Base-by-base conservation (phyloP, 2,329 filamentous ascomycete genomes). In the Dactylonectria macrodidyma region DNA sequence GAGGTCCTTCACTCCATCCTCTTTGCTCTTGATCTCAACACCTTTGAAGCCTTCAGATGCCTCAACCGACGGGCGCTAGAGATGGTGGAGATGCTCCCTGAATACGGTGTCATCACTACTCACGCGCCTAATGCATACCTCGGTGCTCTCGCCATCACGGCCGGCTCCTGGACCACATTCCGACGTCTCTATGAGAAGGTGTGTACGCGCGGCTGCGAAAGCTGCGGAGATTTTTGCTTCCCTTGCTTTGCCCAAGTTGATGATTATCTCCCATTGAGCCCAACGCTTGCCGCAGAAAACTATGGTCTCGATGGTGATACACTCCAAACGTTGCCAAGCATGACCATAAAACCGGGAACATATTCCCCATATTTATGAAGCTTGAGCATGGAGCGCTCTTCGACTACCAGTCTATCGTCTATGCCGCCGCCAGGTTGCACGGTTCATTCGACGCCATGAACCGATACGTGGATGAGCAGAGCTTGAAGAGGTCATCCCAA, bases 171-270 rank as follows among this genome's bases (percentile, higher is more conserved):
- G 14, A 44, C 19, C 2, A 44, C 14, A 6, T 44, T n/a, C 16
- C 41, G 41, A 16, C 14, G 16, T 7, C 41, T 44, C 41, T 19
- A 44, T 8, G 6, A 44, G 14, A 44, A n/a, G 6, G 5, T 44
- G n/a, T 44, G 41, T 8, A n/a, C 41, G 7, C 8, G 14, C 4
- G 22, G 50, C 12, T 65, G 63, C 33, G 50, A 51, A 34, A n/a
- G 4, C 3, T 62, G 63, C 30, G 59, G 58, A 36, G 50, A 66
- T 57, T 66, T 62, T n/a, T 65, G 58, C 59, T 56, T 56, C 48
- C 2, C 12, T 14, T 65, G 63, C 11, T 30, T 61, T 19, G 19
- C 19, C 19, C 19, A 19, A 2, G 16, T 7, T 8, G 2, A 44
- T 8, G 7, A 10, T 8, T 44, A 8, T n/a, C 41, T 44, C 7